Evolutionary conservation across 495 filamentous ascomycete species (phyloP), one percentile per base, ranked within the genome.

Genomic region (Letharia lupina): DNA sequence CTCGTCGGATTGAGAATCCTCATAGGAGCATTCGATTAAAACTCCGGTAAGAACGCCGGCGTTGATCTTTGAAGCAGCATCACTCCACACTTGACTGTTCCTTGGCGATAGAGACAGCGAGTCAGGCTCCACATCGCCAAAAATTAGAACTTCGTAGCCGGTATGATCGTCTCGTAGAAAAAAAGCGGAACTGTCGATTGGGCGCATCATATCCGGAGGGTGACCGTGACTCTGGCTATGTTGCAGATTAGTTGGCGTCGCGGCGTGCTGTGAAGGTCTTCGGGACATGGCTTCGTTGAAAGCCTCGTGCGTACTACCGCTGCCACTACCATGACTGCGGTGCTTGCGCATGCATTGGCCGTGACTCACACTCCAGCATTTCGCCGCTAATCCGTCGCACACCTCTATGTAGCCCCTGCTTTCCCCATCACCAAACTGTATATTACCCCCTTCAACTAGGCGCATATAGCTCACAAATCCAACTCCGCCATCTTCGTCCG

Each of bases 121-220:
- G 73, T 98, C 94, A 12, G 94, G 93, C 72, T 98, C 94, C 45
- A 98, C 87, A 70, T 98, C 94, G 50, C 94, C 94, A 73, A 96
- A 98, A 65, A 98, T 87, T 56, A 98, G 84, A 35, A 97, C 83
- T 76, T 96, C 91, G 52, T 80, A 79, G 3, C 86, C 84, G 0
- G 84, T 87, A 1, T 75, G 66, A 23, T 86, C 79, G 62, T 92
- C 87, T 20, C 90, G 88, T 67, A 98, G 85, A 75, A 98, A 97
- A 74, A 90, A 98, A 1, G 89, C 94, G 4, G 91, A 91, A 73
- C 89, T 93, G 73, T 98, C 92, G 58, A 85, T 83, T 0, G 88
- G 85, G 61, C 85, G 93, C 58, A 70, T 73, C 20, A 78, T 73
- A 67, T 81, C 82, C 69, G 70, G 8, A 64, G 44, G 61, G 71